Conservation (phyloP, 208 protist genomes). For the Angomonas ambiguus region DNA sequence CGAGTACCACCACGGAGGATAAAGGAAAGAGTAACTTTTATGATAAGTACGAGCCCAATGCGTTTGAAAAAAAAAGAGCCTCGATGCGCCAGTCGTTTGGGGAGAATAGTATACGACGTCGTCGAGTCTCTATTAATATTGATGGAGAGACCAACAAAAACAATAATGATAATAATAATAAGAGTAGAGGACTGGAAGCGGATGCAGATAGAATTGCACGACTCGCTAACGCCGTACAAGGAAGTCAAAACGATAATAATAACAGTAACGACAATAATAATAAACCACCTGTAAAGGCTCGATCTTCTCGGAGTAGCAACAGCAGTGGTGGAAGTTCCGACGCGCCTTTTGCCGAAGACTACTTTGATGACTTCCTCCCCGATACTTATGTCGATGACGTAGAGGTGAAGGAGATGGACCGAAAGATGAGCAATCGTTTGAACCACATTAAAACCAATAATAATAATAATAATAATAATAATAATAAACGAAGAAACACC, state of each 20-base stretch:
- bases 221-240: neutral
- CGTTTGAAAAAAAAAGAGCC: neutral
- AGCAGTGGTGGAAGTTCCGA: neutral
- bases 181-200: neutral
- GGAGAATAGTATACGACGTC: neutral
- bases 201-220: neutral
- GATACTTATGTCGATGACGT: neutral
- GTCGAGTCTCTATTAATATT: neutral
- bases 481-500: neutral
- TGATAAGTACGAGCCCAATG: slow-evolving; percentile 2
- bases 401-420: neutral
- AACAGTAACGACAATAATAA: neutral
- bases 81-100: neutral
- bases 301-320: too few species aligned
- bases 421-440: neutral
- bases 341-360: neutral
- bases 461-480: neutral
- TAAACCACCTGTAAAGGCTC: too few species aligned
- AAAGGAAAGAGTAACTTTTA: neutral
- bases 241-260: neutral
- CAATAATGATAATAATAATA: neutral
- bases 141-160: neutral
- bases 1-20: neutral
- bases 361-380: neutral
- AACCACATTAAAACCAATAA: neutral